A percentile compares a stretch with the other conserved stretches of the same genome.
Conservation (phyloP, 2,329 filamentous ascomycete species). For the Neofusicoccum kwambonambiense region DNA sequence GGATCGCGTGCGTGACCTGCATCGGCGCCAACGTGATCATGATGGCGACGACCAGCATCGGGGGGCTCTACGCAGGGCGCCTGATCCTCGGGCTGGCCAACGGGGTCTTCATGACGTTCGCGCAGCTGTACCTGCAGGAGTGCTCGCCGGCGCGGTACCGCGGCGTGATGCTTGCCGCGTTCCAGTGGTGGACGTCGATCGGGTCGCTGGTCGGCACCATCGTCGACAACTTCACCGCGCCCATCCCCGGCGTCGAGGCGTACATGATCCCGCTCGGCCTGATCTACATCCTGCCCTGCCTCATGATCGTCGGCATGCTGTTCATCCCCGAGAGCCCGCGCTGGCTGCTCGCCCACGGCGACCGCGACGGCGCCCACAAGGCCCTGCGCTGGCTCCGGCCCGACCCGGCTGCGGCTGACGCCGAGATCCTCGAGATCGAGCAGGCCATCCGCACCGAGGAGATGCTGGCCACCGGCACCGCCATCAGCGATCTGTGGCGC, state of each 20-base stretch:
- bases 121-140: slow-evolving; percentile 54
- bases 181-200: slow-evolving; percentile 50
- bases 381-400: slow-evolving; percentile 32
- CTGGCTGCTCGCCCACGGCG: slow-evolving; percentile 38
- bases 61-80: slow-evolving; percentile 54
- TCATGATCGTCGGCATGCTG: slow-evolving; percentile 44
- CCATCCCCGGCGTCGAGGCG: slow-evolving; percentile 22
- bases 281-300: slow-evolving; percentile 53
- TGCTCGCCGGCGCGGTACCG: slow-evolving; percentile 51
- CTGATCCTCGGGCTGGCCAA: slow-evolving; percentile 56
- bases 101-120: slow-evolving; percentile 56
- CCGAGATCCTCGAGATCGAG: slow-evolving; percentile 30
- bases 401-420: slow-evolving; percentile 22
- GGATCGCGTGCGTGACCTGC: slow-evolving; percentile 51
- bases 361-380: slow-evolving; percentile 24
- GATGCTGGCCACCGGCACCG: slow-evolving; percentile 52
- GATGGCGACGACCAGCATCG: slow-evolving; percentile 56
- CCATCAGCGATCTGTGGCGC: slow-evolving; percentile 50
- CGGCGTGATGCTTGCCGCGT: slow-evolving; percentile 49
- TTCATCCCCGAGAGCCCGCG: slow-evolving; percentile 43
- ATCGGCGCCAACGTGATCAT: slow-evolving; percentile 49
- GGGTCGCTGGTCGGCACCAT: slow-evolving; percentile 47
- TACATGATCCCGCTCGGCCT: slow-evolving; percentile 53
- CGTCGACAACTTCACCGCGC: slow-evolving; percentile 50
- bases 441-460: slow-evolving; percentile 31